phyloP scores from a whole-genome alignment of 148 eudicot species.

The Fagopyrum homotropicum region DNA sequence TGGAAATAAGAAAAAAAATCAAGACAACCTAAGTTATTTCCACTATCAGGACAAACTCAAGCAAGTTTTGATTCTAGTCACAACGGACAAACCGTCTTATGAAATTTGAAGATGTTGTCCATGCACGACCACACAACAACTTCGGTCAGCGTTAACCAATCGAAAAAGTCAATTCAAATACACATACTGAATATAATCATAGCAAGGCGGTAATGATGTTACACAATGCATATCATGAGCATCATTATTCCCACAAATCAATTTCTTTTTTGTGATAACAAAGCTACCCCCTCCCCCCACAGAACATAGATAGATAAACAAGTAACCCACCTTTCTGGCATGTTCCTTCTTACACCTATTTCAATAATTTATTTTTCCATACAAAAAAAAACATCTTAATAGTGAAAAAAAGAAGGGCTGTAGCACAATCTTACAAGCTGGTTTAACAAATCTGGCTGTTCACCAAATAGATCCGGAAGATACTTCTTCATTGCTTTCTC shows the following conservation, averaged over 20 bases:
- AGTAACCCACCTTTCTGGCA: not conserved
- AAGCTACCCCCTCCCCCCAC: not conserved
- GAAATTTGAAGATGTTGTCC: not conserved
- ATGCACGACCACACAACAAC: too few species aligned
- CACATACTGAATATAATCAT: not conserved
- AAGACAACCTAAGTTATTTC: not conserved
- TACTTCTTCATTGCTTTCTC: conserved; percentile 55
- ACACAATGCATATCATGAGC: not conserved
- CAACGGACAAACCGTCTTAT: not conserved
- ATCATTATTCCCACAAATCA: not conserved
- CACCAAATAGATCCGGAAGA: conserved; percentile 50
- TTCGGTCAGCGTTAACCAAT: not conserved
- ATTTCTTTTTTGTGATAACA: not conserved
- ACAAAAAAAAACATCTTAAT: not conserved
- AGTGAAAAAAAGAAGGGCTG: not conserved
- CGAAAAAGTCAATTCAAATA: not conserved
- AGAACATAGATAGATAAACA: not conserved
- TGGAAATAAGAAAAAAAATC: not conserved
- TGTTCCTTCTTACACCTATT: not conserved
- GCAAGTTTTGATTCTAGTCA: not conserved
- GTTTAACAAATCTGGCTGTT: conserved; percentile 52
- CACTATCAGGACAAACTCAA: not conserved
- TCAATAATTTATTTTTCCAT: not conserved
- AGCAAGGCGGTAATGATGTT: not conserved
- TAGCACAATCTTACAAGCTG: conserved; percentile 34